A percentile compares a stretch with the other conserved stretches of the same genome.
Conservation (phyloP, 441 rosid genomes). For the Rhodomyrtus psidioides region DNA sequence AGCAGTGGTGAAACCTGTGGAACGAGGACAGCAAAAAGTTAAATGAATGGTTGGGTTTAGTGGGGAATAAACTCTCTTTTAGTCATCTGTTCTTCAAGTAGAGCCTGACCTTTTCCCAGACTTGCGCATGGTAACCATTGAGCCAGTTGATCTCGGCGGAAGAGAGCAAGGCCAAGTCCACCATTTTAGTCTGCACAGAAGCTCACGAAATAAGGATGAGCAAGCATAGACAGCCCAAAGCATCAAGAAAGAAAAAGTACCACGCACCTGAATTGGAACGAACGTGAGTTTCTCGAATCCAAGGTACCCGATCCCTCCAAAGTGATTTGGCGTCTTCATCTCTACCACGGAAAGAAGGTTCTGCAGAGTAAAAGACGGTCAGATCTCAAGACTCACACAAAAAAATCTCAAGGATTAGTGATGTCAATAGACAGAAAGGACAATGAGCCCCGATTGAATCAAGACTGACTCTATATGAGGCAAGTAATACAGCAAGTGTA, state of each 20-base stretch:
- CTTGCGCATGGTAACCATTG: constrained; percentile 69
- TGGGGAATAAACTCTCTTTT: background rate
- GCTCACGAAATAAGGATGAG: background rate
- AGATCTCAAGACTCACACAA: background rate
- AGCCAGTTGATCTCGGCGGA: constrained; percentile 70
- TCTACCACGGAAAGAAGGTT: constrained; percentile 74
- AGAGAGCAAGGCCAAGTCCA: constrained; percentile 57
- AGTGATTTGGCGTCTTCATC: constrained; percentile 67
- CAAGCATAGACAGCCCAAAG: background rate
- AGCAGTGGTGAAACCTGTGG: constrained; percentile 76
- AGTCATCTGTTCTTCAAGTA: background rate
- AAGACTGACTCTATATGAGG: background rate
- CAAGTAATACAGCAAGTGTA: background rate
- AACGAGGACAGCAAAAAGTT: background rate
- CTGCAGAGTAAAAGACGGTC: constrained; percentile 23
- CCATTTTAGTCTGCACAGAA: constrained; percentile 56
- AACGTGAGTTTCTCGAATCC: constrained; percentile 90
- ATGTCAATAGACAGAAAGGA: background rate
- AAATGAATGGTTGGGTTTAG: background rate
- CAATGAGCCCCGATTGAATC: background rate
- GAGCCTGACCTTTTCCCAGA: constrained; percentile 79
- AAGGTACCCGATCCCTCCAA: constrained; percentile 70
- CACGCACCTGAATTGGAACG: constrained; percentile 76
- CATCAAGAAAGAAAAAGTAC: background rate
- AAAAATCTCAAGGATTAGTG: background rate